Base-by-base conservation (phyloP, 345 rosid genomes). In the Pistacia integerrima region DNA sequence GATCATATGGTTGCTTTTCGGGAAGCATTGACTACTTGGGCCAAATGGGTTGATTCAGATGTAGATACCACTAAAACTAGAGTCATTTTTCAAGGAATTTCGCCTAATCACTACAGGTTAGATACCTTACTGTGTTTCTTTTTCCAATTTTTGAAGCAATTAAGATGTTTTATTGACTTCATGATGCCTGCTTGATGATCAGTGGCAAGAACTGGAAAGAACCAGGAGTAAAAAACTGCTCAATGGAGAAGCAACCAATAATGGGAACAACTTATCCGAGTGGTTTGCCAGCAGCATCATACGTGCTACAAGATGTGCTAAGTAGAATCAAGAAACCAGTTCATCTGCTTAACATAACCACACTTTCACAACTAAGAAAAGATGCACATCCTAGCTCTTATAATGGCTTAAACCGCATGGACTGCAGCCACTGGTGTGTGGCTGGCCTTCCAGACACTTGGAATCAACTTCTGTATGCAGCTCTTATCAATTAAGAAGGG, bases 361-460 rank as follows among this genome's bases (percentile, higher is more conserved):
- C 80, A 10, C 86, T 89, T 3, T 91, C 96, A 12, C 90, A 89
- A 74, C 83, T 89, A 18, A 88, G 96, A 78, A 91, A 91, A 74
- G 96, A 91, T 77, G 96, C 84, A 65, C 96, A 89, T 76, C 90
- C 96, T 1, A 58, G 86, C 78, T 69, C 83, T 22, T 73, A 82
- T 57, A 89, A 78, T 77, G 92, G 82, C 59, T 81, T 91, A 71
- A 81, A 74, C 41, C 83, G 85, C 64, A 85, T 89, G 92, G 93
- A 91, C 64, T 91, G 96, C 82, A 89, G 92, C 33, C 96, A 91
- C 28, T 91, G 96, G 96, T 91, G 96, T 58, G 36, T 91, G n/a
- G 85, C 92, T 12, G 93, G 96, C 11, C 78, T 91, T 14, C 86
- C 91, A 0, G 96, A 89, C 35, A 84, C 86, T 11, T 89, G 96